Evolutionary conservation across 768 basidiomycete species (phyloP), one percentile per base, ranked within the genome.

Genomic region (Kwoniella sp.): DNA sequence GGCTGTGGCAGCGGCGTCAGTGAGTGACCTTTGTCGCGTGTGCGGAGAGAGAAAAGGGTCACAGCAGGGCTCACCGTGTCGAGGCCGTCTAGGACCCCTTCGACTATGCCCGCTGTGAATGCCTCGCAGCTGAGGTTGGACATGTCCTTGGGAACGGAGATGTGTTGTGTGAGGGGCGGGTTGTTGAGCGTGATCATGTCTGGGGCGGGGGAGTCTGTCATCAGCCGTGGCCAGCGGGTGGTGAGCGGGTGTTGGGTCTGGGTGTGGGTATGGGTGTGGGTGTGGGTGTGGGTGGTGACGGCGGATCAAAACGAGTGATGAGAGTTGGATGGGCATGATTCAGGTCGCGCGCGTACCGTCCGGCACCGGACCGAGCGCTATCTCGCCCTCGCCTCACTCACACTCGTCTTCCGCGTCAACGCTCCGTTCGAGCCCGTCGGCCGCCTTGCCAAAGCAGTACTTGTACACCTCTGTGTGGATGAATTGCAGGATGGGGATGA

Each of bases 131-230:
- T 92, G 32, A 99, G 80, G 65, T 87, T 84, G 65, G 84, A 88
- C 83, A 99, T 84, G 70, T 99, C 95, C 63, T 83, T 83, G 19
- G 95, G 95, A 12, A 98, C 87, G 26, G 90, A 89, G 56, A 99
- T 89, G 60, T 89, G 80, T 53, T 89, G 84, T 57, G 95, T 92
- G 59, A 96, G 79, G 19, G 85, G 82, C 10, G 95, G 92, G 69
- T 92, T 88, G 73, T 99, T 96, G 79, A 96, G 87, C 54, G 93
- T 87, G 59, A 99, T 87, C 95, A 98, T 98, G 75, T 96, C 90
- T 93, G 22, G 22, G 39, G 11, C 38, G 38, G 7, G 10, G 22
- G 20, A 27, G n/a, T n/a, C n/a, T n/a, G n/a, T n/a, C n/a, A n/a
- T n/a, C n/a, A n/a, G n/a, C n/a, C n/a, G n/a, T n/a, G n/a, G n/a